Evolutionary conservation across 495 filamentous ascomycete species (phyloP).

Genomic region (Podospora pseudocomata): DNA sequence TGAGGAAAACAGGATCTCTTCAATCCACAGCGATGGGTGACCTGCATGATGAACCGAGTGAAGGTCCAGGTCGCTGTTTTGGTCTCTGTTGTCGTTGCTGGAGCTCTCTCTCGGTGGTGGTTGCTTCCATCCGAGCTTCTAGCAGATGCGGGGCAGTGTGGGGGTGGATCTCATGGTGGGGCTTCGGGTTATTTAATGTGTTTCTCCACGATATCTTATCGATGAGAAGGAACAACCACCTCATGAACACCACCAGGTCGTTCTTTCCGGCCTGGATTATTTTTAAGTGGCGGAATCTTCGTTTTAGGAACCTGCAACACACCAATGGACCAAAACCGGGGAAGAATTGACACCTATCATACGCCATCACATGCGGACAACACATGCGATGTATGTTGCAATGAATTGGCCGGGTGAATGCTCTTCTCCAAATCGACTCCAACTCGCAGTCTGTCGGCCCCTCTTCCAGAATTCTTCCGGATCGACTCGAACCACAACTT

Average conservation of each 20-base stretch:
- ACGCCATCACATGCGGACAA: background rate
- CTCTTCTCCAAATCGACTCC: constrained; percentile 15
- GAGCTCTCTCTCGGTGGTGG: background rate
- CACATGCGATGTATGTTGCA: background rate
- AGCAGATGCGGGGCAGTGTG: background rate
- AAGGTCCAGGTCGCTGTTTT: background rate
- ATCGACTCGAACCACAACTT: background rate
- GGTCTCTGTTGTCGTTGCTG: background rate
- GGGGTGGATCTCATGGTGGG: background rate
- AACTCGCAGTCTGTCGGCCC: constrained; percentile 7
- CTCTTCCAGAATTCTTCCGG: constrained; percentile 16
- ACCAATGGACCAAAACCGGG: background rate
- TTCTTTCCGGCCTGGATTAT: background rate
- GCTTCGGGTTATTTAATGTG: background rate
- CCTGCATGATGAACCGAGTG: background rate
- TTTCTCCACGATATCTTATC: background rate
- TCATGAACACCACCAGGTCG: background rate
- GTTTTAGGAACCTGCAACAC: background rate
- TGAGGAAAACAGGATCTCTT: background rate
- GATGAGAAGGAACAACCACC: background rate
- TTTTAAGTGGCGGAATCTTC: background rate
- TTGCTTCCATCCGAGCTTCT: background rate
- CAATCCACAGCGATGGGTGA: background rate
- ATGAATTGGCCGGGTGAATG: background rate
- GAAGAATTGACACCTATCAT: background rate